phyloP scores from a whole-genome alignment of 2,329 filamentous ascomycete genomes.

The Trichoderma harzianum region DNA sequence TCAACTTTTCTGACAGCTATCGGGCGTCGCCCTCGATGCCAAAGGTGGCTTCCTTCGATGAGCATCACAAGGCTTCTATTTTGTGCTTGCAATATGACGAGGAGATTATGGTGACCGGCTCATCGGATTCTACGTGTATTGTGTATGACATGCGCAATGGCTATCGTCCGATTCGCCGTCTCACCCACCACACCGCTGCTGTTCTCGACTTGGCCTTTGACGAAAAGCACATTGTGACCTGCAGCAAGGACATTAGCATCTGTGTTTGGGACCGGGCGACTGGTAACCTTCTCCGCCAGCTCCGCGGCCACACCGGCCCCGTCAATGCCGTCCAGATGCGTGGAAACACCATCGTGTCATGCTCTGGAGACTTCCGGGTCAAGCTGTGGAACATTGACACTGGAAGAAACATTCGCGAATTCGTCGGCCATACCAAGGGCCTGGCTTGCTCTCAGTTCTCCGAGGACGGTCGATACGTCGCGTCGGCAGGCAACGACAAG shows the following conservation, averaged over 20 bases:
- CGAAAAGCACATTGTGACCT: slow-evolving; percentile 88
- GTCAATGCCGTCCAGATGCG: slow-evolving; percentile 96
- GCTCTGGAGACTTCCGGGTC: slow-evolving; percentile 87
- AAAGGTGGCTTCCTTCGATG: slow-evolving; percentile 53
- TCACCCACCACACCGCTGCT: slow-evolving; percentile 76
- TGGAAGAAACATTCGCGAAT: slow-evolving; percentile 85
- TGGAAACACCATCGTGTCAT: slow-evolving; percentile 87
- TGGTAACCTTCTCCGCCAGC: slow-evolving; percentile 69
- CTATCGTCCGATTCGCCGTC: slow-evolving; percentile 75
- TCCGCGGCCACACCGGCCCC: slow-evolving; percentile 82
- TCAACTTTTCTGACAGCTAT: slow-evolving; percentile 51
- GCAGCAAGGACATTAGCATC: slow-evolving; percentile 92
- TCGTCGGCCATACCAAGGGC: slow-evolving; percentile 84
- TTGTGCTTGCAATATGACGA: slow-evolving; percentile 94
- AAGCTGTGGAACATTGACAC: slow-evolving; percentile 95
- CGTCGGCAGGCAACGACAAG: slow-evolving; percentile 92
- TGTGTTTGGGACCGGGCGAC: slow-evolving; percentile 90
- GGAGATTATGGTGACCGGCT: slow-evolving; percentile 88
- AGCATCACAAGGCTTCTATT: slow-evolving; percentile 86
- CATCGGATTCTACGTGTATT: slow-evolving; percentile 87
- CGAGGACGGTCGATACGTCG: slow-evolving; percentile 88
- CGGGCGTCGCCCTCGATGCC: slow-evolving; percentile 48
- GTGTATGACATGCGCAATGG: slow-evolving; percentile 79
- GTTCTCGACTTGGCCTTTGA: slow-evolving; percentile 95
- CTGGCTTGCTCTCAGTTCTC: slow-evolving; percentile 95